Evolutionary conservation across 208 protist species (phyloP).

Genomic region (Angomonas deanei): DNA sequence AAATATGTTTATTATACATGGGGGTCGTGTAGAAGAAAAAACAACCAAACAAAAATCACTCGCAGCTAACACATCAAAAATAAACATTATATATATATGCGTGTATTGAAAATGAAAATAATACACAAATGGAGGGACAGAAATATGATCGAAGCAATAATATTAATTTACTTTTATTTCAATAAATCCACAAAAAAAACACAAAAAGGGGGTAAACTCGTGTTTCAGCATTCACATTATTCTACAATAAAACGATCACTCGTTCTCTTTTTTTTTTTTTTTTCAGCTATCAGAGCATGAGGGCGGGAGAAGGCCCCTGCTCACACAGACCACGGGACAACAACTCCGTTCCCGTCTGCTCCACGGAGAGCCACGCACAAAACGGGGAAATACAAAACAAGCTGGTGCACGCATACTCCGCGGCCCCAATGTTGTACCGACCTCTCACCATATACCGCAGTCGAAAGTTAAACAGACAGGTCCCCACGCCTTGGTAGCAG

Average conservation of each 20-base stretch:
- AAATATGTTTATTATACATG: too few relatives aligned
- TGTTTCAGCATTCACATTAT: background rate
- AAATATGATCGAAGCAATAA: background rate
- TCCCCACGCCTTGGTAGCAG: slow-evolving; percentile 72
- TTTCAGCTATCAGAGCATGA: background rate
- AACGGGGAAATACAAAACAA: slow-evolving; percentile 28
- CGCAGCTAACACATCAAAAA: too few relatives aligned
- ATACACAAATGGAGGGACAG: background rate
- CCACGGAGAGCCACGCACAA: slow-evolving; percentile 40
- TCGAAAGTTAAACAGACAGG: slow-evolving; percentile 47
- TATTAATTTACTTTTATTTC: background rate
- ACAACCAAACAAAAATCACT: too few relatives aligned
- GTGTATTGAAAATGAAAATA: background rate
- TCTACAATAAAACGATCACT: background rate
- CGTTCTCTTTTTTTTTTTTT: background rate
- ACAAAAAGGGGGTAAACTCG: background rate
- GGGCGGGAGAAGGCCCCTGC: background rate
- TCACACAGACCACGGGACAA: slow-evolving; percentile 14
- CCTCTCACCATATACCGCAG: slow-evolving; percentile 62
- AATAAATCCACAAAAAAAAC: slow-evolving; percentile 3
- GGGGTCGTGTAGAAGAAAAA: too few relatives aligned
- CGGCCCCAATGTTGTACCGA: slow-evolving; percentile 48
- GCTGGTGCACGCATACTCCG: slow-evolving; percentile 19
- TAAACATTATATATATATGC: too few relatives aligned
- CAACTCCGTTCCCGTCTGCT: slow-evolving; percentile 61